phyloP scores from a whole-genome alignment of 768 basidiomycete species.

The Lactifluus volemus region DNA sequence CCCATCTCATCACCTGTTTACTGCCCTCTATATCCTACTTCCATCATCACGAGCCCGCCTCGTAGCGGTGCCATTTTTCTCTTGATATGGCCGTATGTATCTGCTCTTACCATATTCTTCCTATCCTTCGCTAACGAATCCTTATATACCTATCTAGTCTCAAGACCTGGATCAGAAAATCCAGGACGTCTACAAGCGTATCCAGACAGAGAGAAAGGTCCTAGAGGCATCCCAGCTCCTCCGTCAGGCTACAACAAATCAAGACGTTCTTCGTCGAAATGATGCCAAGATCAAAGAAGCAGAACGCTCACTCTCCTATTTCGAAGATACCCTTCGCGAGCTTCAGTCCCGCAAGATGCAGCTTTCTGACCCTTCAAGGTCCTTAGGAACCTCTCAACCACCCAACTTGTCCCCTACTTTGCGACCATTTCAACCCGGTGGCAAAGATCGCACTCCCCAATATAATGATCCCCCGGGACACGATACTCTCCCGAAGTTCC shows the following conservation, averaged over 20 bases:
- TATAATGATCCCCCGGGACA: conserved; percentile 10
- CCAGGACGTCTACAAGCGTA: conserved; percentile 80
- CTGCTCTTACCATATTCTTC: not conserved
- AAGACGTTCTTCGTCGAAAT: conserved; percentile 73
- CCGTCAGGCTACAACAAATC: conserved; percentile 75
- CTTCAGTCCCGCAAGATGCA: conserved; percentile 70
- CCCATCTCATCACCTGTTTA: conserved; percentile 1
- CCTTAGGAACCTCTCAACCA: conserved; percentile 19
- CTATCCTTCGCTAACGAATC: conserved; percentile 3
- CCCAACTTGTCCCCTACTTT: conserved; percentile 9
- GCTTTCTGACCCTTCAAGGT: conserved; percentile 46
- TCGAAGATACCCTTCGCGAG: conserved; percentile 77
- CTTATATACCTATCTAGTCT: conserved; percentile 21
- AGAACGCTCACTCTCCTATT: conserved; percentile 76
- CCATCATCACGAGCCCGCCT: conserved; percentile 10
- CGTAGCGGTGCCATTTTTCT: not conserved
- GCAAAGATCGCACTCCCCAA: conserved; percentile 13
- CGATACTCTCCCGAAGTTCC: conserved; percentile 23
- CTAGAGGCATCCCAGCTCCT: conserved; percentile 76
- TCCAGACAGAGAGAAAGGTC: conserved; percentile 89
- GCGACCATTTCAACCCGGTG: conserved; percentile 6
- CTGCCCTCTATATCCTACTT: not conserved
- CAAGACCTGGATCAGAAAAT: conserved; percentile 87
- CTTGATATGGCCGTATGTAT: conserved; percentile 12
- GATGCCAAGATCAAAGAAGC: conserved; percentile 85